These are phyloP conservation scores for Drechslerella coelobrocha DNA, from an alignment of 2,329 filamentous ascomycete species.

Conservation along the genomic window DNA sequence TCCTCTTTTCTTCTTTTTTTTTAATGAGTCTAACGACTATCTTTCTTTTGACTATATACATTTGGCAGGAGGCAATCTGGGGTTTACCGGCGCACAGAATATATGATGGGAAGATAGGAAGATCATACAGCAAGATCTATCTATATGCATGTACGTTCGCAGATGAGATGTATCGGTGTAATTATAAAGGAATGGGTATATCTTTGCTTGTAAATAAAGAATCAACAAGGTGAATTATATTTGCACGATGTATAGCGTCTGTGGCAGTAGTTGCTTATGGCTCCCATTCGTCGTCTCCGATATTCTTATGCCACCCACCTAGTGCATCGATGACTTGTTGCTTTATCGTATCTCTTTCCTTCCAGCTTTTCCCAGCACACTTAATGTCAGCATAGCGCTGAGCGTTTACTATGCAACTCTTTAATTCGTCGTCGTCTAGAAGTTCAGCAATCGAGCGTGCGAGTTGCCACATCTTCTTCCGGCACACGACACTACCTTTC, in stretches of 20 bases:
- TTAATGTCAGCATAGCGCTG: constrained; percentile 9
- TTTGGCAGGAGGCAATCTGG: too few relatives aligned
- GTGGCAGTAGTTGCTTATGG: constrained; percentile 1
- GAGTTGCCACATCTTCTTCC: constrained; percentile 27
- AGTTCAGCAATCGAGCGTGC: constrained; percentile 13
- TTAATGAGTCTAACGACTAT: neutral
- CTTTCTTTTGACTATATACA: too few relatives aligned
- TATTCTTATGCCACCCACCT: constrained; percentile 26
- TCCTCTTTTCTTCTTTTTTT: neutral
- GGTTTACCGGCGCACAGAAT: too few relatives aligned
- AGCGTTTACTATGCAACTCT: neutral
- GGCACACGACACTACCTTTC: constrained; percentile 31
- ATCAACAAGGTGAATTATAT: too few relatives aligned
- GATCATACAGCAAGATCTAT: too few relatives aligned
- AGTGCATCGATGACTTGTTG: constrained; percentile 1
- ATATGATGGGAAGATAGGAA: too few relatives aligned
- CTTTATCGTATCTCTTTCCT: constrained; percentile 8
- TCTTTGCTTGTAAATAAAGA: neutral
- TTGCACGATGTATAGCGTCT: too few relatives aligned
- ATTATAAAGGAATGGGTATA: too few relatives aligned
- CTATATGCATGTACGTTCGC: too few relatives aligned
- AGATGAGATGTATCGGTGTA: too few relatives aligned
- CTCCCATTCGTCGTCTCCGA: constrained; percentile 25
- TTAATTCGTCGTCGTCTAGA: neutral
- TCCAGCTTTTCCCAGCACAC: neutral